Evolutionary conservation across 345 rosid species (phyloP).

Genomic region (Eucalyptus erythrocorys): DNA sequence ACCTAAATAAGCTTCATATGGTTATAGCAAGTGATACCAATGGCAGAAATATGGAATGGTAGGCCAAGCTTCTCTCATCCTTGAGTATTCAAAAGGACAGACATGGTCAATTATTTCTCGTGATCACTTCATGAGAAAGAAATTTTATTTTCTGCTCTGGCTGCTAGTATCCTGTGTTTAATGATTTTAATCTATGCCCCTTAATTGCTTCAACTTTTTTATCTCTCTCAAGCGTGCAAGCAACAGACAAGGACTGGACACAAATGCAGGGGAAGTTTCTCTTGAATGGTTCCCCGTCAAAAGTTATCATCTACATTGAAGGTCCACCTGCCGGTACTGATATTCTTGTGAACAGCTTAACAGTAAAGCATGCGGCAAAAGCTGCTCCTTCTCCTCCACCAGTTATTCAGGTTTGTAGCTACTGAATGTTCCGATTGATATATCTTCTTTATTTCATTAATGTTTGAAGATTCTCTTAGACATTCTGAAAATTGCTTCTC

Average conservation of each 20-base stretch:
- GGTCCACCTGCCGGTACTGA: slow-evolving; percentile 93
- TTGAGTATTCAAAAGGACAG: not conserved
- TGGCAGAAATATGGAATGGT: not conserved
- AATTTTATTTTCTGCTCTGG: not conserved
- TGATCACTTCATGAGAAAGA: not conserved
- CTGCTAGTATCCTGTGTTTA: not conserved
- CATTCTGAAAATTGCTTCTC: not conserved
- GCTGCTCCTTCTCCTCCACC: slow-evolving; percentile 55
- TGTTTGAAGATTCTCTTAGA: not conserved
- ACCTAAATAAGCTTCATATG: not conserved
- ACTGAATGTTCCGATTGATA: not conserved
- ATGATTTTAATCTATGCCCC: not conserved
- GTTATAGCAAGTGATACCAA: not conserved
- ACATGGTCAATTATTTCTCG: not conserved
- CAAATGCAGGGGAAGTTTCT: slow-evolving; percentile 82
- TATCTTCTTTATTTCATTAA: not conserved
- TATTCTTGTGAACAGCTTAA: slow-evolving; percentile 67
- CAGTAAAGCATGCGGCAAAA: slow-evolving; percentile 68
- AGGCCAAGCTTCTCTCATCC: not conserved
- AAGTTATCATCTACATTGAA: slow-evolving; percentile 77
- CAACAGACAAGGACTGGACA: slow-evolving; percentile 70
- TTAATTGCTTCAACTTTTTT: not conserved
- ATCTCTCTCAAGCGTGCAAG: slow-evolving; percentile 44
- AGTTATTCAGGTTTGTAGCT: slow-evolving; percentile 44
- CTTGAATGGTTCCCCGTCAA: slow-evolving; percentile 66